phyloP scores from a whole-genome alignment of 495 filamentous ascomycete genomes.

The Jackrogersella minutella region DNA sequence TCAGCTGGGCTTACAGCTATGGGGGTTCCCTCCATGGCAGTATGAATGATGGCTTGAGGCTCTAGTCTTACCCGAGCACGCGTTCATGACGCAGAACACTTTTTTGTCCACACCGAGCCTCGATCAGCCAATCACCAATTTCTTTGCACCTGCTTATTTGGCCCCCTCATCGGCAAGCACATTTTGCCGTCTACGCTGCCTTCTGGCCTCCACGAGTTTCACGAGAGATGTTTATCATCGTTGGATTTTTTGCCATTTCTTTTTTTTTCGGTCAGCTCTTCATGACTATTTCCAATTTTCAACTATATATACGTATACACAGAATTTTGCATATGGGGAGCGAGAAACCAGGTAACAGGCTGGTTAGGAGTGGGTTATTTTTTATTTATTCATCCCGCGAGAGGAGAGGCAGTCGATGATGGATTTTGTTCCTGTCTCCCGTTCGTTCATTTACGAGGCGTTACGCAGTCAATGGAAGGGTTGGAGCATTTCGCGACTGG shows the following conservation, averaged over 20 bases:
- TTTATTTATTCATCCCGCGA: constrained; percentile 10
- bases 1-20: constrained; percentile 21
- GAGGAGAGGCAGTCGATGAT: constrained; percentile 15
- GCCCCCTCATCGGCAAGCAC: constrained; percentile 16
- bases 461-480: constrained; percentile 26
- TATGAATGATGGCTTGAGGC: constrained; percentile 20
- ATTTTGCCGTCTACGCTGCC: constrained; percentile 9
- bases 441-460: constrained; percentile 41
- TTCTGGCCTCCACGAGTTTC: constrained; percentile 22
- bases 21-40: constrained; percentile 24
- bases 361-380: constrained; percentile 34
- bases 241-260: constrained; percentile 13
- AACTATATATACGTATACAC: constrained; percentile 30
- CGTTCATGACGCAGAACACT: constrained; percentile 18
- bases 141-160: constrained; percentile 1
- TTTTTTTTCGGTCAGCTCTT: constrained; percentile 27
- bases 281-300: constrained; percentile 11
- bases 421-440: constrained; percentile 14
- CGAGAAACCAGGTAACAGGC: constrained; percentile 39
- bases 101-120: constrained; percentile 12
- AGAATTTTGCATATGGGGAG: constrained; percentile 39
- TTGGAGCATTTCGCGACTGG: constrained; percentile 36
- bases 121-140: constrained; percentile 22
- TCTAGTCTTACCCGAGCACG: constrained; percentile 24
- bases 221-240: constrained; percentile 36